Base-by-base conservation (phyloP, 805 yeast genomes). In the Candida namnaoensis region DNA sequence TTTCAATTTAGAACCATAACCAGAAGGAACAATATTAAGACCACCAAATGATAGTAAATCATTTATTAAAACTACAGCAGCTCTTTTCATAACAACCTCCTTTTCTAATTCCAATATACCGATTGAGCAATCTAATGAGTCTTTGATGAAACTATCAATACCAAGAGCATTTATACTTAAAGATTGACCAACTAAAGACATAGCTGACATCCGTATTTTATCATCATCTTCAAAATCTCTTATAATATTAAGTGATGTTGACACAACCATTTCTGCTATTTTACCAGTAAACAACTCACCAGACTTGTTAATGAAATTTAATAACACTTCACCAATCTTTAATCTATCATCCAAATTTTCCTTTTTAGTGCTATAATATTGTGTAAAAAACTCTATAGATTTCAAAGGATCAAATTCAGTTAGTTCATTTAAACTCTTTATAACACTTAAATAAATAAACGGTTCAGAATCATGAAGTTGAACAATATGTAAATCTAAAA, bases 391-490 rank as follows among this genome's bases (percentile, higher is more conserved):
- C 2, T 62, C 56, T 3, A 74, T 39, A 0, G 74, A 69, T 6
- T 53, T 54, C 0, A 47, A 41, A 24, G 66, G 65, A 41, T 71
- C 70, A 43, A 57, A 54, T 33, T 65, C 75, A n/a, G 83, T 57
- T 34, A 88, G 58, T 13, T 73, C 67, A 36, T 78, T 81, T 25
- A 93, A 60, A 0, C 93, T 90, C 52, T 84, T 87, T 46, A 93
- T 85, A 1, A 82, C 83, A 53, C 87, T 91, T 41, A 93, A 58
- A 56, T 87, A 93, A 13, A 93, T 76, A 57, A 80, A 91, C 0
- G 99, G 95, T 44, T 91, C 99, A 0, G 77, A 69, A 49, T 88
- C 95, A 38, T 72, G 71, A 36, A 93, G 60, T 48, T 82, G 86
- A 2, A 69, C 62, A 14, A 84, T 52, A 54, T 84, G 86, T 12